Base-by-base conservation (phyloP, 768 basidiomycete species). In the Pisolithus orientalis region DNA sequence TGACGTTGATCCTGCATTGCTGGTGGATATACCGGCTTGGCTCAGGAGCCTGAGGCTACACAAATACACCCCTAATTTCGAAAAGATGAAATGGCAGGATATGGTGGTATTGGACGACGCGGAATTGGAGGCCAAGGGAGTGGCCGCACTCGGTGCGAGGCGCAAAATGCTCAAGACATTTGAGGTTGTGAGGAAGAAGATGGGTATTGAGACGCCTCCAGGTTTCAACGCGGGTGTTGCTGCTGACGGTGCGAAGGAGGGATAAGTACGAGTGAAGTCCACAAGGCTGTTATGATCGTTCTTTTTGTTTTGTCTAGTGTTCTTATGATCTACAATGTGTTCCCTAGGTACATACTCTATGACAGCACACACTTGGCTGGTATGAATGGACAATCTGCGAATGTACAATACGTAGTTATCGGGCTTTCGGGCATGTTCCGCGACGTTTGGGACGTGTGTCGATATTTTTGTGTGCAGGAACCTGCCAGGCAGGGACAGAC, bases 31-130 rank as follows among this genome's bases (percentile, higher is more conserved):
- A 43, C 82, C 95, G 16, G 84, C 77, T 53, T 99, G 96, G 96
- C 79, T 99, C 72, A 82, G 95, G 71, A 88, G 86, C 66, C 73
- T 99, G 73, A 75, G 96, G 70, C 75, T 98, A 65, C 96, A 99
- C 82, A 98, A 98, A 76, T 98, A 99, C 75, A 99, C 96, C 57
- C 85, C 91, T 37, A 98, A 96, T 75, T 98, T 99, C 70, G 94
- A 97, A 68, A 79, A 75, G 48, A 78, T 81, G 74, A 80, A 76
- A 59, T 99, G 96, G 96, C 80, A 84, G 72, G 94, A 98, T 54
- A 95, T 98, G 87, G 88, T 95, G 8, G 47, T 82, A 47, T 86
- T 99, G 82, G 89, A 90, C 60, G 95, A 98, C 70, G 78, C 74
- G 9, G 86, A 80, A 60, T 74, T 99, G 59, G 93, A 97, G 76